Conservation (phyloP, 495 filamentous ascomycete species). For the Trichoderma reesei region DNA sequence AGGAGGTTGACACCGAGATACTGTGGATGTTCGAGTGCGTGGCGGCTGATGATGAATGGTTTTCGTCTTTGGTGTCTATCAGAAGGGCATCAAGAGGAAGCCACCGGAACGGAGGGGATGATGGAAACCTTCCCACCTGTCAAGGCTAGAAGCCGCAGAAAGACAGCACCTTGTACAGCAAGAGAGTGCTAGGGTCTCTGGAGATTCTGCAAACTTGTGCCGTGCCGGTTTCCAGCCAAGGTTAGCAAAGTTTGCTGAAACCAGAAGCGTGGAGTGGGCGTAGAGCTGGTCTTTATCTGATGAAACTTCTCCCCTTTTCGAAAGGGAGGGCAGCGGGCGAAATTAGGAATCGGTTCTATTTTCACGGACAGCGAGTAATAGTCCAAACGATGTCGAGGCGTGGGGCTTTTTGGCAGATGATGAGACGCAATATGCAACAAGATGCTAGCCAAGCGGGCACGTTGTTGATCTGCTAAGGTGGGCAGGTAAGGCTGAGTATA, state of each 20-base stretch:
- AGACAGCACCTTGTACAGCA: not conserved
- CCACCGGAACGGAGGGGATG: not conserved
- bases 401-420: constrained; percentile 1
- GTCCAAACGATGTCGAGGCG: not conserved
- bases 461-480: constrained; percentile 2
- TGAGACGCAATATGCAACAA: constrained; percentile 6
- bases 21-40: no score
- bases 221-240: not conserved
- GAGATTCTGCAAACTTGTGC: not conserved
- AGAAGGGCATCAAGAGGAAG: not conserved
- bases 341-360: not conserved
- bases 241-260: not conserved
- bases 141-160: not conserved
- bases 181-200: not conserved
- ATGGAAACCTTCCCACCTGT: not conserved
- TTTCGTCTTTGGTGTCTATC: not conserved
- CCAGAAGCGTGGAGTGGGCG: not conserved
- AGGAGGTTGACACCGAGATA: no score
- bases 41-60: no score
- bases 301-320: not conserved
- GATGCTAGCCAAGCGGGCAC: not conserved
- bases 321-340: not conserved
- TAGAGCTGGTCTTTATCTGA: not conserved
- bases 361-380: not conserved
- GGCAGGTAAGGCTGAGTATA: constrained; percentile 3